Evolutionary conservation across 192 early-diverging fungal species (phyloP).

Genomic region (Phycomyces nitens): DNA sequence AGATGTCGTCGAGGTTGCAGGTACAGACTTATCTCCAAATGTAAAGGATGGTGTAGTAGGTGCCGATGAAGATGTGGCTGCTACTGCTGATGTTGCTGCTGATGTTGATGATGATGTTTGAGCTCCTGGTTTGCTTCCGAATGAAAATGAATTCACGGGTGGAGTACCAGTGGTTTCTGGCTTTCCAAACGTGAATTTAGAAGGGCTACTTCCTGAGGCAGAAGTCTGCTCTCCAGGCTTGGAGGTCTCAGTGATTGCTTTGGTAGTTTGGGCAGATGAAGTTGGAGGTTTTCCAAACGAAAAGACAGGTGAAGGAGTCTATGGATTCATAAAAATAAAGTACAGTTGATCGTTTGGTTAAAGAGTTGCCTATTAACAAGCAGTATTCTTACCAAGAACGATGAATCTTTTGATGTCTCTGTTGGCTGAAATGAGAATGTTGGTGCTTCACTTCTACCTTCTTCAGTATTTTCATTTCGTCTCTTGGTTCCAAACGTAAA

Average conservation of each 20-base stretch:
- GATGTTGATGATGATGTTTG: too few relatives aligned
- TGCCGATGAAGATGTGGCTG: background rate
- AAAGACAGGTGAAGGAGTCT: too few relatives aligned
- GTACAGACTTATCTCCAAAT: slow-evolving; percentile 6
- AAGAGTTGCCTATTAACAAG: too few relatives aligned
- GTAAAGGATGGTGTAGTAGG: slow-evolving; percentile 5
- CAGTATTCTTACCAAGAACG: background rate
- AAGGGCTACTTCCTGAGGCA: slow-evolving; percentile 3
- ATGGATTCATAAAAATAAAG: too few relatives aligned
- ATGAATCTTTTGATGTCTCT: background rate
- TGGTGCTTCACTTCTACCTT: too few relatives aligned
- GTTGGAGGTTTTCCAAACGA: background rate
- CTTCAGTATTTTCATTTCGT: too few relatives aligned
- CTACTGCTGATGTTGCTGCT: background rate
- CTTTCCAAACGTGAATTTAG: slow-evolving; percentile 18
- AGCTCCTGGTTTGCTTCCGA: background rate
- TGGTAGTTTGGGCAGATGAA: background rate
- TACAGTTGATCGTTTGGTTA: too few relatives aligned
- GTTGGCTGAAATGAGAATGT: slow-evolving; percentile 5
- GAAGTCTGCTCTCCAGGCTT: slow-evolving; percentile 9
- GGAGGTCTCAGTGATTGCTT: background rate
- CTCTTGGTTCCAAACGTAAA: too few relatives aligned
- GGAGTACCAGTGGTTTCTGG: background rate
- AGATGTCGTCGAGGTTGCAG: too few relatives aligned
- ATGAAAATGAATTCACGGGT: background rate